Base-by-base conservation (phyloP, 2,329 filamentous ascomycete species). In the Stagonosporopsis cucurbitacearum region DNA sequence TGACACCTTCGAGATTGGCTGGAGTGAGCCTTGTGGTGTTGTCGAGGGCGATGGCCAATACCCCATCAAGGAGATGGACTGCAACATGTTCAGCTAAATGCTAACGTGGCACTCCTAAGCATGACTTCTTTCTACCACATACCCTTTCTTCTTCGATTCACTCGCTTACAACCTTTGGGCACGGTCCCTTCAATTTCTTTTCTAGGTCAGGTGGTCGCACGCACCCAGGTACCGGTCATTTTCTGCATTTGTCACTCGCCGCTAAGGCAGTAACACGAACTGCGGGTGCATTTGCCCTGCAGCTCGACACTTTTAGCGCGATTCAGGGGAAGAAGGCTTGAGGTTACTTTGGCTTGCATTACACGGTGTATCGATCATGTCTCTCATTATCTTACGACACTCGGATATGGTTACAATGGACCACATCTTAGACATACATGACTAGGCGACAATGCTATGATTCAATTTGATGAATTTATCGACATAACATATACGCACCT, bases 41-140 rank as follows among this genome's bases (percentile, higher is more conserved):
- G 72, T 79, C 3, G 47, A 65, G 17, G 79, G 79, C 8, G 78
- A 80, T 64, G 78, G 77, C 20, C 74, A 70, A 48, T 81, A 81
- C 61, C 66, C 74, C n/a, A 69, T 82, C 23, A 70, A 73, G 52
- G 58, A 73, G 26, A 78, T 79, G 19, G 62, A 47, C 40, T 73
- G 71, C 51, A 66, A 62, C 44, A 61, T 70, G 68, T 69, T 64
- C 25, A 58, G 58, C 42, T 62, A 56, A 47, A 46, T 30, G 46
- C 52, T 48, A 42, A 40, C 33, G 15, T 42, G 25, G 13, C 15
- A 28, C 22, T 32, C 33, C 13, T 36, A 25, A 32, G 40, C 25
- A 43, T 32, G 23, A 43, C 22, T 54, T 40, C 26, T 28, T 46
- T 58, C 35, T 46, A 36, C 32, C 32, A 49, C 42, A 54, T 54